Evolutionary conservation across 2,329 filamentous ascomycete species (phyloP).

Genomic region (Ustulina deusta): DNA sequence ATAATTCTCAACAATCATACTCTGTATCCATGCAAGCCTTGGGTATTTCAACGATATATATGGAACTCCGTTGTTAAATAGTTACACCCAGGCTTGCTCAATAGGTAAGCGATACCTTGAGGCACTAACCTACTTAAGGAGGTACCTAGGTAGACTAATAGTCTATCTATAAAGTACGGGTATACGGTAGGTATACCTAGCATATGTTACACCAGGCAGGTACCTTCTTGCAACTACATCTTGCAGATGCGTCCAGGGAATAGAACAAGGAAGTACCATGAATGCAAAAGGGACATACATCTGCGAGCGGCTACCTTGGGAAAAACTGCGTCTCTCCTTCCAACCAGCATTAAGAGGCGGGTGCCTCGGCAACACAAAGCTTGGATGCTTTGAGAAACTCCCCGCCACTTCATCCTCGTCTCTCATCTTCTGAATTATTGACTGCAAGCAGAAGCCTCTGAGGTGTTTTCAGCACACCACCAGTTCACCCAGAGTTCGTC

Average conservation of each 20-base stretch:
- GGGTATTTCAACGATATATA: no score
- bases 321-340: background rate
- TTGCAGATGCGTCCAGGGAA: no score
- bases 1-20: no score
- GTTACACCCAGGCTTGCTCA: no score
- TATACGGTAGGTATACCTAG: no score
- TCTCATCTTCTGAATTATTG: background rate
- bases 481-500: background rate
- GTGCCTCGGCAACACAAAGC: background rate
- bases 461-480: background rate
- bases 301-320: background rate
- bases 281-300: constrained; percentile 8
- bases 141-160: background rate
- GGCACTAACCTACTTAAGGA: background rate
- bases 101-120: no score
- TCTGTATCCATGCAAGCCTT: no score
- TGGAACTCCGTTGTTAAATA: no score
- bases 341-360: background rate
- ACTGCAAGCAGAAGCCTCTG: background rate
- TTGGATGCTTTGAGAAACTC: background rate
- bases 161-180: no score
- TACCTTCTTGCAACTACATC: background rate
- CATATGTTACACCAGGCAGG: background rate
- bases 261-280: background rate
- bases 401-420: background rate